These are phyloP conservation scores for Solanum neorickii DNA, from an alignment of 257 asterid species.

Conservation along the genomic window DNA sequence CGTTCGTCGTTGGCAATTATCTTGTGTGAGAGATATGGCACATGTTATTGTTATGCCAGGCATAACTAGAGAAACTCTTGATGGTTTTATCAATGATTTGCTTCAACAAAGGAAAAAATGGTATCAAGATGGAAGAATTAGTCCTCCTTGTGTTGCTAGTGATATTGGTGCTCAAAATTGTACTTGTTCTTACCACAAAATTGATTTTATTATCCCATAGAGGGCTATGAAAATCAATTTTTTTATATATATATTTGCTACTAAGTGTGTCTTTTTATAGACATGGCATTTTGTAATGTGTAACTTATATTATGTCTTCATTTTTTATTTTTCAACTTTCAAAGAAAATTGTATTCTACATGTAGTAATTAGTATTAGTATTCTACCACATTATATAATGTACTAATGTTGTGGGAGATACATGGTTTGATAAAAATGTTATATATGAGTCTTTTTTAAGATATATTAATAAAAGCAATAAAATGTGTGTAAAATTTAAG, in stretches of 20 bases:
- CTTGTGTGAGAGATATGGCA: conserved; percentile 17
- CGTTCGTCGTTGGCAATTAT: conserved; percentile 15
- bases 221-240: neutral
- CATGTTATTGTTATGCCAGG: conserved; percentile 16
- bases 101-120: neutral
- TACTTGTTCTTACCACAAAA: neutral
- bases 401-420: neutral
- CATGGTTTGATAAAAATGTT: neutral
- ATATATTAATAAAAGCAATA: neutral
- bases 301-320: neutral
- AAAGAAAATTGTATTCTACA: neutral
- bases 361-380: neutral
- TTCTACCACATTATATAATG: neutral
- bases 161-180: conserved; percentile 4
- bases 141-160: conserved; percentile 1
- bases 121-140: neutral
- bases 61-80: conserved; percentile 1
- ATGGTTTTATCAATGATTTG: conserved; percentile 1
- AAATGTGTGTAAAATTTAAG: neutral
- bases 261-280: neutral
- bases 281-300: neutral
- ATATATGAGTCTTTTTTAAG: neutral
- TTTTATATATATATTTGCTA: neutral
- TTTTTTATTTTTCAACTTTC: neutral
- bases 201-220: neutral